A percentile compares a stretch with the other conserved stretches of the same genome.
Conservation (phyloP, 1,139 yeast species). For the Kodamaea suecica region DNA sequence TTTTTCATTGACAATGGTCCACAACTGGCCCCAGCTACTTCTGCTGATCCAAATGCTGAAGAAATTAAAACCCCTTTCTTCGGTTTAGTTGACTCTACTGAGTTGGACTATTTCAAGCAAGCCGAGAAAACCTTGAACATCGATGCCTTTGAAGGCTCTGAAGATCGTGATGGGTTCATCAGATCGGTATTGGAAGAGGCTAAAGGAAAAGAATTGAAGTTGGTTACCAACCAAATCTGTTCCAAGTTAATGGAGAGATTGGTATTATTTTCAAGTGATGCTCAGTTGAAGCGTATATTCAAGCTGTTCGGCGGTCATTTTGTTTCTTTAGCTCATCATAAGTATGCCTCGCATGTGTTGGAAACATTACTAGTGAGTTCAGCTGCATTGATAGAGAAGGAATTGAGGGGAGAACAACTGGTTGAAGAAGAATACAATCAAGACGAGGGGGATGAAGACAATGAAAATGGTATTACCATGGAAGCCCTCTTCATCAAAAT, state of each 20-base stretch:
- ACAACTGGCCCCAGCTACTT: constrained; percentile 8
- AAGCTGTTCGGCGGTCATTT: constrained; percentile 69
- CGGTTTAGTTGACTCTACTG: constrained; percentile 81
- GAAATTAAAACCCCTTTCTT: constrained; percentile 47
- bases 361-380: constrained; percentile 79
- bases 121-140: constrained; percentile 85
- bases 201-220: constrained; percentile 83
- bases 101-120: constrained; percentile 85
- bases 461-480: constrained; percentile 47
- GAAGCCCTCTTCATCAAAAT: constrained; percentile 63
- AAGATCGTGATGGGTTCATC: constrained; percentile 72
- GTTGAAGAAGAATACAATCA: constrained; percentile 33
- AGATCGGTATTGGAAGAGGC: constrained; percentile 81
- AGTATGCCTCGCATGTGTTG: constrained; percentile 89
- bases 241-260: constrained; percentile 89
- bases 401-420: constrained; percentile 36
- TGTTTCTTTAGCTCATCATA: constrained; percentile 75
- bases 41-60: constrained; percentile 3
- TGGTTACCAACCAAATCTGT: constrained; percentile 92
- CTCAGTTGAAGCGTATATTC: constrained; percentile 64
- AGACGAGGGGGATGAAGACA: constrained; percentile 29
- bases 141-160: constrained; percentile 71
- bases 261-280: constrained; percentile 61
- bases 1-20: constrained; percentile 4
- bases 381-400: constrained; percentile 77